Evolutionary conservation across 345 rosid genomes (phyloP), one percentile per base, ranked within the genome.

Genomic region (Gossypioides kirkii): DNA sequence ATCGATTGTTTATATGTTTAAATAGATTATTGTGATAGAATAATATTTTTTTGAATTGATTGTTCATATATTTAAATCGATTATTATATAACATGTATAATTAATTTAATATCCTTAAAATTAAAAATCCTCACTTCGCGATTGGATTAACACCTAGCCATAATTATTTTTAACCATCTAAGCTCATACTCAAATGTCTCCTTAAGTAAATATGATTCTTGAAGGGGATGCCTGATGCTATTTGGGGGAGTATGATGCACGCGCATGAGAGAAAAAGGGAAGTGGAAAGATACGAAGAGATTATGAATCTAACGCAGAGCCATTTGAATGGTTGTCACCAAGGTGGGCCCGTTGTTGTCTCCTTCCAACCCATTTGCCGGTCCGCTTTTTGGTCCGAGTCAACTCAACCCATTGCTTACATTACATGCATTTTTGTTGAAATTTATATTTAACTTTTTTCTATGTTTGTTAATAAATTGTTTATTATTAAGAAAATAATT

Each of bases 321-420:
- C 85, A 11, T 70, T 45, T 16, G 81, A 76, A 73, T 46, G 26
- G 71, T 13, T 7, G 4, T 6, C 0, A 17, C 25, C 36, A 3
- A 1, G 42, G 78, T 78, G 77, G 81, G 79, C 69, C 59, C 83
- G 41, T 2, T 0, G 10, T 6, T 78, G 85, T 79, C 71, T 62
- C 89, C 78, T 61, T 84, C 80, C 87, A 58, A 80, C 83, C 84
- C 70, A 45, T 12, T 80, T 76, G 83, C 75, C 82, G 80, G 78
- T 79, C 52, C 69, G 63, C 59, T 71, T 10, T 73, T 10, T 61
- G 71, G 28, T 25, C 65, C 54, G 2, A 13, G 10, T 66, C 70
- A 66, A 66, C 70, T 54, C 12, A 9, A 18, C 1, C n/a, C 52
- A 43, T 20, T 43, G 32, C 10, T 18, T 6, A 2, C 20, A 8